phyloP scores from a whole-genome alignment of 495 filamentous ascomycete species.

The Aspergillus saccharolyticus region DNA sequence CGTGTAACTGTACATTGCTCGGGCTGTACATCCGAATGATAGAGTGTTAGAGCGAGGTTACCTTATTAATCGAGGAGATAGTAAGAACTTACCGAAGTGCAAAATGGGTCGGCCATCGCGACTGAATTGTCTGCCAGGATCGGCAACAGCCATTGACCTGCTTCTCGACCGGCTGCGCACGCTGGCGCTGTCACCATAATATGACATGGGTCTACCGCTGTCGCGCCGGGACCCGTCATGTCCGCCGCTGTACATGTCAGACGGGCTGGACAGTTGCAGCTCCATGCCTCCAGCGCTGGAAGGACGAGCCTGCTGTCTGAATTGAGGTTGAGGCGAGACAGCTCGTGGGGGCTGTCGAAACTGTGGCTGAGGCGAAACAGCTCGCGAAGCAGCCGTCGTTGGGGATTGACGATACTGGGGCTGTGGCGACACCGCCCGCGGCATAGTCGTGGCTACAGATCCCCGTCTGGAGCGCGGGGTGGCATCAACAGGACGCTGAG shows the following conservation, averaged over 20 bases:
- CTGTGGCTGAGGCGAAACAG: constrained; percentile 7
- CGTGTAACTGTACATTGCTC: constrained; percentile 89
- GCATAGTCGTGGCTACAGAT: constrained; percentile 35
- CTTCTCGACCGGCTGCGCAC: constrained; percentile 60
- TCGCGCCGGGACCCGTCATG: constrained; percentile 47
- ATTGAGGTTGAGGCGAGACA: constrained; percentile 54
- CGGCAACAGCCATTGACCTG: constrained; percentile 65
- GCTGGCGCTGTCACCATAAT: constrained; percentile 53
- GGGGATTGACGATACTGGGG: constrained; percentile 43
- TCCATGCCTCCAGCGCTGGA: constrained; percentile 72
- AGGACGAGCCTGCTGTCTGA: constrained; percentile 55
- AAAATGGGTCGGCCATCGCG: constrained; percentile 83
- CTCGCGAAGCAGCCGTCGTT: constrained; percentile 1
- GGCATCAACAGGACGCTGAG: constrained; percentile 53
- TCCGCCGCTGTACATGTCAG: constrained; percentile 44
- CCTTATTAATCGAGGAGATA: neutral
- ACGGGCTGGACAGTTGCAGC: constrained; percentile 62
- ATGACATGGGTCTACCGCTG: constrained; percentile 45
- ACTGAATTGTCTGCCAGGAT: constrained; percentile 64
- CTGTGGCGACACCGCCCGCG: constrained; percentile 56
- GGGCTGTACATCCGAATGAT: constrained; percentile 60
- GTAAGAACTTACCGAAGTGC: constrained; percentile 72
- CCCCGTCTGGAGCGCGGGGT: constrained; percentile 50
- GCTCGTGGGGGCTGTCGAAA: constrained; percentile 26
- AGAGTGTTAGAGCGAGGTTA: constrained; percentile 7